phyloP scores from a whole-genome alignment of 805 yeast genomes.

The Candida sanyiensis region DNA sequence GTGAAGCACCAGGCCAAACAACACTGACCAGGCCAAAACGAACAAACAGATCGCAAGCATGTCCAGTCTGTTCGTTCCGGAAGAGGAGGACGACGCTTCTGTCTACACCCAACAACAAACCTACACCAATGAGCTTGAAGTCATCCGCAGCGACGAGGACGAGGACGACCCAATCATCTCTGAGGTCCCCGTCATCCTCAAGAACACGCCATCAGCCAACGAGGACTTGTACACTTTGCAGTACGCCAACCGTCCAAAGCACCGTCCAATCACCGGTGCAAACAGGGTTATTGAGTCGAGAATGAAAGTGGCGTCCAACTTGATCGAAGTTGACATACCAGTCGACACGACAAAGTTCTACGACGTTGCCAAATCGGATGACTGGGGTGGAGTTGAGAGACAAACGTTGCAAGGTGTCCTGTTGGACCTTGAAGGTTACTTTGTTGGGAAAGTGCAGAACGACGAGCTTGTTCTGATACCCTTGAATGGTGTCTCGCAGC shows the following conservation, averaged over 20 bases:
- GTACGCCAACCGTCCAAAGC: constrained; percentile 53
- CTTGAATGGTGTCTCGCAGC: constrained; percentile 61
- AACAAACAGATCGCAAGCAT: too few relatives aligned
- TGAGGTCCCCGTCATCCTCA: constrained; percentile 53
- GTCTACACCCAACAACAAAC: not conserved
- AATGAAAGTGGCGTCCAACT: constrained; percentile 55
- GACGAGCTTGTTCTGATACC: constrained; percentile 60
- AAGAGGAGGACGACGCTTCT: constrained; percentile 8
- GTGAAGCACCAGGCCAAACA: too few relatives aligned
- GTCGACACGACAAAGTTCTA: constrained; percentile 62
- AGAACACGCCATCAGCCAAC: constrained; percentile 22
- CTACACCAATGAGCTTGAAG: not conserved
- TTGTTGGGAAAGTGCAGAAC: constrained; percentile 38
- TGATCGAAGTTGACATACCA: constrained; percentile 74
- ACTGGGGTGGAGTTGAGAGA: constrained; percentile 55
- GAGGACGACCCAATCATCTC: constrained; percentile 47
- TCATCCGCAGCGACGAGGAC: constrained; percentile 14
- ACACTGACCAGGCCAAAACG: too few relatives aligned
- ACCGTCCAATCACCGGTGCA: constrained; percentile 33
- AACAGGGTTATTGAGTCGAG: constrained; percentile 36
- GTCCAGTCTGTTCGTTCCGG: constrained; percentile 10
- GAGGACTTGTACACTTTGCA: constrained; percentile 43
- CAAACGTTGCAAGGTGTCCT: constrained; percentile 73
- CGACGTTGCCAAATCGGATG: constrained; percentile 55
- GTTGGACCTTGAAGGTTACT: constrained; percentile 46